Percentiles rank a stretch among this genome's conserved stretches.
Conservation (phyloP, 768 basidiomycete species). For the Auricularia sp. region DNA sequence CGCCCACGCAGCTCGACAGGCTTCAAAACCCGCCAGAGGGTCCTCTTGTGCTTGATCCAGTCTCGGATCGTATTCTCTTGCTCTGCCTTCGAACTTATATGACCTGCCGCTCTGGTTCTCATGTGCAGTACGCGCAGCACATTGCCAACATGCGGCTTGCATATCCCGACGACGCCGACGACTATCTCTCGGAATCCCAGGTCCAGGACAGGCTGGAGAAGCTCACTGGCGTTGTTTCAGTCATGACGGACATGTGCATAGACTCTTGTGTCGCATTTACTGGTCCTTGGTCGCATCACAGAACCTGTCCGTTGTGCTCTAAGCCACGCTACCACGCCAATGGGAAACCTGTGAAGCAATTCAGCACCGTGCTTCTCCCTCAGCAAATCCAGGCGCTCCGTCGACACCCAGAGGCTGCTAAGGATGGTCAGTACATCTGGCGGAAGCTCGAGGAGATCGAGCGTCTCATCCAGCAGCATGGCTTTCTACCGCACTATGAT, state of each 20-base stretch:
- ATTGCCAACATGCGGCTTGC: neutral
- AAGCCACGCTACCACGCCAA: slow-evolving; percentile 19
- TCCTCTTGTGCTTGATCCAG: neutral
- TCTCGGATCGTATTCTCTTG: neutral
- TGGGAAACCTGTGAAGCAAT: slow-evolving; percentile 13
- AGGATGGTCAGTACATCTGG: slow-evolving; percentile 18
- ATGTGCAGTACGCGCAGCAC: neutral
- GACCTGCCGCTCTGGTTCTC: neutral
- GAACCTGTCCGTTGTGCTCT: slow-evolving; percentile 23
- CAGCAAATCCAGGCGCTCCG: slow-evolving; percentile 34
- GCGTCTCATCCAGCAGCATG: slow-evolving; percentile 3
- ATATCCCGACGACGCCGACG: neutral
- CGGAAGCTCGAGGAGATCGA: slow-evolving; percentile 4
- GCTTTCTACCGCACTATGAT: slow-evolving; percentile 9
- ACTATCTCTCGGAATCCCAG: slow-evolving; percentile 18
- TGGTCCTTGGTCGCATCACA: slow-evolving; percentile 22
- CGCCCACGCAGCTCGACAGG: neutral
- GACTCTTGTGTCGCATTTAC: slow-evolving; percentile 32
- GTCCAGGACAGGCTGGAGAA: slow-evolving; percentile 19
- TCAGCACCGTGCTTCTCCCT: slow-evolving; percentile 30
- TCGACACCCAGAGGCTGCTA: slow-evolving; percentile 13
- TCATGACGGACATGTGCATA: slow-evolving; percentile 32
- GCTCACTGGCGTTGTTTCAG: slow-evolving; percentile 25
- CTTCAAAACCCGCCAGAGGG: neutral
- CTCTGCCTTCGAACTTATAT: neutral